Evolutionary conservation across 2,329 filamentous ascomycete species (phyloP), one percentile per base, ranked within the genome.

Genomic region (Trichoderma pleuroti): DNA sequence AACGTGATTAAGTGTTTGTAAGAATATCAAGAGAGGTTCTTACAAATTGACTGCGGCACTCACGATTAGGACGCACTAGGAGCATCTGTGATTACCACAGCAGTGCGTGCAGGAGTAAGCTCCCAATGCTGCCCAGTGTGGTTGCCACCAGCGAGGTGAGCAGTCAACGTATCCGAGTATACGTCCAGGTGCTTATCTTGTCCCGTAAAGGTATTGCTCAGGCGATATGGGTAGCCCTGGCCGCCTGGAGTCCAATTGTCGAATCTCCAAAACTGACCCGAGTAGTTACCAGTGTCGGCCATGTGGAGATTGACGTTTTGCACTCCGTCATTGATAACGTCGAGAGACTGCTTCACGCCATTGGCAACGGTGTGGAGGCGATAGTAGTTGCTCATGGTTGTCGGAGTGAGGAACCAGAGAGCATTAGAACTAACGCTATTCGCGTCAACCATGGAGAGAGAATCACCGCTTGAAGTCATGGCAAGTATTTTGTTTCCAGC

Each of bases 231-330:
- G 52, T 64, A 64, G 1, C 12, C 9, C n/a, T 21, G 39, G 11
- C 46, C 46, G 11, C n/a, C 10, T 28, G 30, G 11, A 5, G 16
- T 24, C 49, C 32, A 57, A 16, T 39, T n/a, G 12, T 57, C 52
- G 16, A 67, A 67, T 30, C 52, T 26, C 64, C 64, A 67, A 30
- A 14, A 67, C 28, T 67, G 64, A 7, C 64, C 64, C 16, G 64
- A 56, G 10, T 18, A 67, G 28, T 57, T 14, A 30, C 49, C 64
- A 3, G 64, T 67, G 2, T 5, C 49, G 24, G 64, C 10, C 49
- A 67, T 14, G 18, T 67, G 64, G 16, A 67, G 34, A 9, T 54
- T 28, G 34, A 26, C 16, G 64, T 52, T 67, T 42, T 39, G 4
- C 16, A 56, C 26, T 21, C 64, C 64, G n/a, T 39, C 32, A 24